Base-by-base conservation (phyloP, 1,284 basidiomycete genomes). In the Ustilago lituana region DNA sequence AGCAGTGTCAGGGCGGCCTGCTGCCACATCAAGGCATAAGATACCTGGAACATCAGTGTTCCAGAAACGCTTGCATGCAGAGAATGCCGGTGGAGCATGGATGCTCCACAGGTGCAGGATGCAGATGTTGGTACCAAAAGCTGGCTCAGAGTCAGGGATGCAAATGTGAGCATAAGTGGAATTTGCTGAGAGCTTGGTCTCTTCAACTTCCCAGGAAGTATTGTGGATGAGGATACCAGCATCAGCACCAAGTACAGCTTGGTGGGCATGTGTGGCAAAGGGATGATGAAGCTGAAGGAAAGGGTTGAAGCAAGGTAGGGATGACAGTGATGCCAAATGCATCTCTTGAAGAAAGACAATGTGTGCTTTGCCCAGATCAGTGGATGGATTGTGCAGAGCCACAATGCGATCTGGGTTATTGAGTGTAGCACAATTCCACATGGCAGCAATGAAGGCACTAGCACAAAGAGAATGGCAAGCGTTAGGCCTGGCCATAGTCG, bases 181-280 rank as follows among this genome's bases (percentile, higher is more conserved):
- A 11, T 32, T 5, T 10, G 11, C 22, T 14, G 12, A 27, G 17
- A 26, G 24, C 10, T 12, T 4, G 29, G 24, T 36, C 17, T 33
- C 33, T 22, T 48, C 46, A 11, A 48, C 15, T 23, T n/a, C 14
- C 46, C 46, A 48, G 12, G 22, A 23, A 23, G 46, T 48, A 24
- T 48, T 20, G 5, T 33, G 23, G 11, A 48, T 24, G n/a, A 48
- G 31, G 35, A 48, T 48, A 22, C 46, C 46, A 3, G 46, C 24
- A 19, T 48, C 46, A 15, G 37, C 17, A 23, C 20, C 23, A 14
- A 48, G 46, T 9, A 48, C 33, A 10, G 20, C 46, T 23, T 15
- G 33, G 15, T 48, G 46, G 0, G 24, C 22, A 9, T 15, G 20
- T 7, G 4, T 19, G 12, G 22, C 17, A 20, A 32, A 29, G 17